These are phyloP conservation scores for Tephrocybe sp. DNA, from an alignment of 768 basidiomycete genomes.

Conservation along the genomic window DNA sequence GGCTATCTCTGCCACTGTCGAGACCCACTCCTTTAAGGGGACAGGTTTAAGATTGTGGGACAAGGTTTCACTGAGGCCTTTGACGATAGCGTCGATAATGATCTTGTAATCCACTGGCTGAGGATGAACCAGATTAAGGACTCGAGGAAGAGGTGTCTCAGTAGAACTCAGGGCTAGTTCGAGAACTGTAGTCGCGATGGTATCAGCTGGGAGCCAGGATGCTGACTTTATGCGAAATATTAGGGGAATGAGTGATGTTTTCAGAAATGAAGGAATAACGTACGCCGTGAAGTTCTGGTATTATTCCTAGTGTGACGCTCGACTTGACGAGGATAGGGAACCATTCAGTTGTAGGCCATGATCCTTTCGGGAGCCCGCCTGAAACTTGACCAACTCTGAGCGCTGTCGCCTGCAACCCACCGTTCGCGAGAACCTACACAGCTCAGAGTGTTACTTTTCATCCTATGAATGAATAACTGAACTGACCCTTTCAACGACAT, in stretches of 20 bases:
- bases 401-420: constrained; percentile 32
- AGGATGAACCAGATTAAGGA: constrained; percentile 2
- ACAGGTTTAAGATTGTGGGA: not conserved
- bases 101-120: not conserved
- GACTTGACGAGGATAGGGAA: constrained; percentile 40
- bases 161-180: not conserved
- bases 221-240: not conserved
- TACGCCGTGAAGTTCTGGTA: constrained; percentile 21
- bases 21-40: constrained; percentile 1
- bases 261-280: not conserved
- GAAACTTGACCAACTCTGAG: constrained; percentile 47
- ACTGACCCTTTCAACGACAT: not conserved
- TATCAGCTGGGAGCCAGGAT: constrained; percentile 1
- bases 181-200: not conserved
- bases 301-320: constrained; percentile 23
- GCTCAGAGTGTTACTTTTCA: not conserved
- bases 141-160: not conserved
- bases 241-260: not conserved
- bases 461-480: not conserved
- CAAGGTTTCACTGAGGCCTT: not conserved
- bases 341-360: constrained; percentile 47
- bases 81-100: not conserved
- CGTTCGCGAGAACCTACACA: constrained; percentile 16
- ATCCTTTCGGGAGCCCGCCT: constrained; percentile 38
- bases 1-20: not conserved